A percentile compares a stretch with the other conserved stretches of the same genome.
Conservation (phyloP, 148 eudicot genomes). For the Diospyros kaki region DNA sequence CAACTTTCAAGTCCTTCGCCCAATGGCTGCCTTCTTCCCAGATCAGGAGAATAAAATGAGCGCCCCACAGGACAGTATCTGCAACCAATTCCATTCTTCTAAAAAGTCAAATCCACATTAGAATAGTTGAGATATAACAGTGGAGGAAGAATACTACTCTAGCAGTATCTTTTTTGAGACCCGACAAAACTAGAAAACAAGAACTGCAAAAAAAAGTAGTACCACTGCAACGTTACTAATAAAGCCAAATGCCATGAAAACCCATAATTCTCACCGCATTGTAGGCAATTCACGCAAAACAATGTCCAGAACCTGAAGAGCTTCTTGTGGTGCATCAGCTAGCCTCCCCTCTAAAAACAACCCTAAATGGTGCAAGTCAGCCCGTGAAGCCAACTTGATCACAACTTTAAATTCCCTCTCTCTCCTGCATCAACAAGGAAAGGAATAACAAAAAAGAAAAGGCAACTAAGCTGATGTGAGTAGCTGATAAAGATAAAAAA, state of each 20-base stretch:
- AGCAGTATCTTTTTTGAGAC: not conserved
- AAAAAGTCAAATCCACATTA: not conserved
- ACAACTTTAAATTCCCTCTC: conserved; percentile 58
- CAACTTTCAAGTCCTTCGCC: conserved; percentile 80
- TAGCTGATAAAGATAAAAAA: not conserved
- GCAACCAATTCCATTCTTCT: not conserved
- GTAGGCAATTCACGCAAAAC: conserved; percentile 75
- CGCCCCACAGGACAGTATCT: conserved; percentile 66
- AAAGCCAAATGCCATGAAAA: not conserved
- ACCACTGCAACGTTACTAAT: not conserved
- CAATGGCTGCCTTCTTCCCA: conserved; percentile 57
- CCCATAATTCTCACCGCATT: conserved; percentile 31
- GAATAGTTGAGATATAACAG: not conserved
- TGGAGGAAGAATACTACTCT: not conserved
- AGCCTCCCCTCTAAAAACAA: conserved; percentile 60
- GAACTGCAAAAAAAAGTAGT: not conserved
- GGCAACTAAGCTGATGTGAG: not conserved
- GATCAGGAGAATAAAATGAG: conserved; percentile 62
- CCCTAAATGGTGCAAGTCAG: conserved; percentile 63
- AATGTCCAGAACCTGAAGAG: conserved; percentile 74
- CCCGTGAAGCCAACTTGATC: conserved; percentile 64
- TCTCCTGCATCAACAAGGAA: conserved; percentile 31
- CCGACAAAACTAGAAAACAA: not conserved
- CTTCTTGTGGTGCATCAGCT: conserved; percentile 80
- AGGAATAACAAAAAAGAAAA: not conserved